These are phyloP conservation scores for Phytophthora colocasiae DNA, from an alignment of 352 stramenopile species.

Conservation along the genomic window DNA sequence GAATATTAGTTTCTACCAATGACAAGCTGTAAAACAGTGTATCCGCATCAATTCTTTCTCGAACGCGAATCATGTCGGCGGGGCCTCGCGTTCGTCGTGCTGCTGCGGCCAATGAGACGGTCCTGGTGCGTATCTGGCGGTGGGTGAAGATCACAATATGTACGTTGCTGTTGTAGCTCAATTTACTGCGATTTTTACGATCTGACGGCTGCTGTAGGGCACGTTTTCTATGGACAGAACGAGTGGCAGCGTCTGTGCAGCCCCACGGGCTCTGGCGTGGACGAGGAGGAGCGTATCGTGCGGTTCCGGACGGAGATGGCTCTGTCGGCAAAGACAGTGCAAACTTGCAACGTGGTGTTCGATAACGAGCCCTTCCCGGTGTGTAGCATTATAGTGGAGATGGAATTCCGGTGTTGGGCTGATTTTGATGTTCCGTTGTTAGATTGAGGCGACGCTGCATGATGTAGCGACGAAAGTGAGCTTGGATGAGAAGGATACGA, in stretches of 20 bases:
- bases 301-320: constrained; percentile 80
- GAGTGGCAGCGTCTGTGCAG: constrained; percentile 79
- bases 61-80: constrained; percentile 47
- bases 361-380: constrained; percentile 78
- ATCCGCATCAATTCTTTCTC: constrained; percentile 7
- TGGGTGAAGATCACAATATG: constrained; percentile 74
- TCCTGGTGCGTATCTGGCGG: constrained; percentile 69
- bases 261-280: constrained; percentile 39
- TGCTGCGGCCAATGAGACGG: constrained; percentile 59
- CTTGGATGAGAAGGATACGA: constrained; percentile 54
- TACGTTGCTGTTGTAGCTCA: constrained; percentile 18
- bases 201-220: constrained; percentile 39
- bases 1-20: neutral
- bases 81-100: constrained; percentile 62
- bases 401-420: neutral
- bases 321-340: constrained; percentile 64
- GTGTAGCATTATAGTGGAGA: constrained; percentile 1
- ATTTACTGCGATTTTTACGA: neutral
- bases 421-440: neutral
- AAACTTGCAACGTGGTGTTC: constrained; percentile 83
- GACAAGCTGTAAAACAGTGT: neutral
- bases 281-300: constrained; percentile 70
- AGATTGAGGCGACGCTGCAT: constrained; percentile 67
- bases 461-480: constrained; percentile 61
- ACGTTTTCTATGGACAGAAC: constrained; percentile 70